Percentiles rank a stretch among this genome's conserved stretches.
Evolutionary conservation across 2,329 filamentous ascomycete genomes (phyloP).

Genomic region (Talaromyces sp.): DNA sequence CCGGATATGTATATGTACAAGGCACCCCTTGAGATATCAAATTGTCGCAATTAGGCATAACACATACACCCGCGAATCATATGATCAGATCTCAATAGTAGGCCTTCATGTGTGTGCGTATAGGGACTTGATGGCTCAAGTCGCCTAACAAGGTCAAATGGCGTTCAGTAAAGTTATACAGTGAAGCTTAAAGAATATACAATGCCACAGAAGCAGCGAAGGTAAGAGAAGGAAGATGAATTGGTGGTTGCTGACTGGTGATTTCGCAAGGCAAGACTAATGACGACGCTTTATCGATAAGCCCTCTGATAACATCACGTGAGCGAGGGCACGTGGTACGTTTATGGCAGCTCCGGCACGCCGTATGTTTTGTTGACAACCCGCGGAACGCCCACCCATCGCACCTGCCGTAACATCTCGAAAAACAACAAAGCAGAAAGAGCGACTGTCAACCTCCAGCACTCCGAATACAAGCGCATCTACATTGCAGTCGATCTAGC

Average conservation of each 20-base stretch:
- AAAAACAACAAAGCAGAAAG: slow-evolving; percentile 11
- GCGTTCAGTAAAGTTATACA: too few species aligned
- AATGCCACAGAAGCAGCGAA: neutral
- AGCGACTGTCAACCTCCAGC: slow-evolving; percentile 1
- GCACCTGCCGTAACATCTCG: slow-evolving; percentile 2
- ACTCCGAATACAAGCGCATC: neutral
- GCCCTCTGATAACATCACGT: neutral
- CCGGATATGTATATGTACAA: neutral
- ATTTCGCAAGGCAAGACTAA: neutral
- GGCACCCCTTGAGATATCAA: too few species aligned
- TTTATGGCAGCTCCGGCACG: slow-evolving; percentile 22
- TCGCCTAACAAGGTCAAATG: neutral
- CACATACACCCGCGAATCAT: too few species aligned
- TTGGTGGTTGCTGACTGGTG: neutral
- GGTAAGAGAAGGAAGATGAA: neutral
- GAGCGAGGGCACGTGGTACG: slow-evolving; percentile 19
- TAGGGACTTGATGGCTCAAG: neutral
- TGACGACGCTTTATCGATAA: slow-evolving; percentile 14
- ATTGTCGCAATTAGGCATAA: too few species aligned
- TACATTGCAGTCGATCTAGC: neutral
- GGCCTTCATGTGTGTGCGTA: neutral
- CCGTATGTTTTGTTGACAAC: slow-evolving; percentile 41
- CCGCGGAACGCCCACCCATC: slow-evolving; percentile 10
- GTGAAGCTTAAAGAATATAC: neutral
- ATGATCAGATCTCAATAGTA: too few species aligned